A percentile compares a stretch with the other conserved stretches of the same genome.
Conservation (phyloP, 148 eudicot genomes). For the Selenicereus undatus region DNA sequence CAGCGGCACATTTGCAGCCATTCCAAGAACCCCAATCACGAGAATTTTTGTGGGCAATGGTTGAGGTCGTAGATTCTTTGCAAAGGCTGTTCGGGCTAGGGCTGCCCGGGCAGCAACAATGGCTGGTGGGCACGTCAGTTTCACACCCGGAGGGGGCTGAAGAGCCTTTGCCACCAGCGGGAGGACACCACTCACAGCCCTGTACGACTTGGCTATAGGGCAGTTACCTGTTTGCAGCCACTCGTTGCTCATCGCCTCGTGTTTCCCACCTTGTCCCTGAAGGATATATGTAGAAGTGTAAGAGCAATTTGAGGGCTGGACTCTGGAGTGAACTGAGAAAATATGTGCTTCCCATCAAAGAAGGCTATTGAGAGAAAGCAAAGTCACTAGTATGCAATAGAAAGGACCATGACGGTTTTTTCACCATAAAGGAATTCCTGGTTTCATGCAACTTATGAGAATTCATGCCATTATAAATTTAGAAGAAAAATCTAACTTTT, state of each 20-base stretch:
- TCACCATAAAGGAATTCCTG: neutral
- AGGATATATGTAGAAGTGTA: neutral
- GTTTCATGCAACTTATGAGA: neutral
- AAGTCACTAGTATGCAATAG: neutral
- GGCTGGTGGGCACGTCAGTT: slow-evolving; percentile 67
- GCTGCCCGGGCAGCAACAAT: slow-evolving; percentile 87
- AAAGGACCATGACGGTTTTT: neutral
- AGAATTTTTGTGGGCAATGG: slow-evolving; percentile 79
- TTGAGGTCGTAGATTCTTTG: slow-evolving; percentile 86
- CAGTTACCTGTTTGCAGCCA: slow-evolving; percentile 88
- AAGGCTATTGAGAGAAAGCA: neutral
- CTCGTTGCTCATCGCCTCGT: slow-evolving; percentile 80
- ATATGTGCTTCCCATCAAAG: neutral
- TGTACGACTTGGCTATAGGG: slow-evolving; percentile 88
- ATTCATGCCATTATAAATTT: neutral
- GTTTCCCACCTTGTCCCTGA: slow-evolving; percentile 70
- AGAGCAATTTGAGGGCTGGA: neutral
- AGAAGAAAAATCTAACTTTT: neutral
- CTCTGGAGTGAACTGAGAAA: neutral
- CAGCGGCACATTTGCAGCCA: slow-evolving; percentile 88
- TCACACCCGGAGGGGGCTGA: slow-evolving; percentile 80
- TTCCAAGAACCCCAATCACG: slow-evolving; percentile 73
- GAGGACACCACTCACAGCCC: slow-evolving; percentile 80
- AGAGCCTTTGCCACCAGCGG: slow-evolving; percentile 89
- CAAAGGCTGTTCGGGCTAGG: slow-evolving; percentile 76